Evolutionary conservation across 2,329 filamentous ascomycete species (phyloP), one percentile per base, ranked within the genome.

Genomic region (Massarina eburnea): DNA sequence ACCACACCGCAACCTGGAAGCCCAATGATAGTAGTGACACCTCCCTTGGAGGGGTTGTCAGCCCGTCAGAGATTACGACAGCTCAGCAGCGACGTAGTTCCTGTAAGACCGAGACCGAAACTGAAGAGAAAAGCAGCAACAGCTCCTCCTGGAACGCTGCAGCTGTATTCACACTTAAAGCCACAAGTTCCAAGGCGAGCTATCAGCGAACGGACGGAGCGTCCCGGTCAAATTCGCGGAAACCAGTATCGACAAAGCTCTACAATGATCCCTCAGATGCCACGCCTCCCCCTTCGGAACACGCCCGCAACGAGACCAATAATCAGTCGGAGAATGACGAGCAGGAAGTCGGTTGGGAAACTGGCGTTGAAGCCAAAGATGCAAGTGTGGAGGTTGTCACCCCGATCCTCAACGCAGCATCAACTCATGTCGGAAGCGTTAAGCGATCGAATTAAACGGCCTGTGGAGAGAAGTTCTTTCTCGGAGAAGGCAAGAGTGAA

Each of bases 101-200:
- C 41, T 24, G 29, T 26, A 44, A 40, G 9, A 21, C 12, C 27
- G 36, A 49, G 46, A 41, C 55, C 56, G 9, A 52, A 38, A 33
- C 17, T 57, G 32, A 43, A 34, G 34, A 52, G 46, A 30, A 66
- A 61, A 36, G 47, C 55, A 22, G 46, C 45, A 4, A 62, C 58
- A 2, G 55, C 59, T 20, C 60, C 60, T 15, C 46, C 57, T 36
- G 56, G 54, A 29, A 33, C 43, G 7, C 42, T 58, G 24, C 26
- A 34, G 18, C 27, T 51, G 15, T 43, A 39, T 26, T 26, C 37
- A 4, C 41, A 37, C 10, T 45, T 40, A 30, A 37, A 40, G 32
- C 55, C 58, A 19, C 51, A 61, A 21, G 51, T 45, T 17, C 61
- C 58, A 22, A 55, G 60, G 48, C 52, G 62, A 55, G 63, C 58